Percentiles rank a stretch among this genome's conserved stretches.
Conservation (phyloP, 352 stramenopile genomes). For the Globisporangium nodosum region DNA sequence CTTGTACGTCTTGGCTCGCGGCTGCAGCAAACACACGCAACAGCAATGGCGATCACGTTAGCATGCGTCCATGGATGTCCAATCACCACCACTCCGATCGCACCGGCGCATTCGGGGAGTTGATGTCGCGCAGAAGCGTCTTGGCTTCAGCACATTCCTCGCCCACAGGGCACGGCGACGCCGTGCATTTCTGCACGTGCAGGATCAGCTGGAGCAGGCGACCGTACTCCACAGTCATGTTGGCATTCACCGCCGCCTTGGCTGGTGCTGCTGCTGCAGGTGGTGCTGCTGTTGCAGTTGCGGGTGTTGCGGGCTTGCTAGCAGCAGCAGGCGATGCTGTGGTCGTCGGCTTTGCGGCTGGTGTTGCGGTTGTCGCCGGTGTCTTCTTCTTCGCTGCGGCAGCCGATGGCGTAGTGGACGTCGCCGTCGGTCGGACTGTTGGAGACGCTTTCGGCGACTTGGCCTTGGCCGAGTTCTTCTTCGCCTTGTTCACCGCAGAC, state of each 20-base stretch:
- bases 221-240: conserved; percentile 77
- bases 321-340: conserved; percentile 10
- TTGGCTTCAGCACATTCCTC: conserved; percentile 78
- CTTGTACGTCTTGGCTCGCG: conserved; percentile 80
- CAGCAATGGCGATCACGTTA: not conserved
- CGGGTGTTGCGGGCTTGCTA: conserved; percentile 3
- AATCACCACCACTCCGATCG: not conserved
- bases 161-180: conserved; percentile 46
- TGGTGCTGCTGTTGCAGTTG: conserved; percentile 7
- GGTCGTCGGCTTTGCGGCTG: conserved; percentile 11
- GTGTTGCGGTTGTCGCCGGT: conserved; percentile 3
- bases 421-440: conserved; percentile 8
- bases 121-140: conserved; percentile 68
- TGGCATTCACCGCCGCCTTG: conserved; percentile 40
- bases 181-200: conserved; percentile 79
- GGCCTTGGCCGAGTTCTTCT: conserved; percentile 43
- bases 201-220: conserved; percentile 83
- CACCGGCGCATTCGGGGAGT: conserved; percentile 57
- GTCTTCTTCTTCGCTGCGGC: conserved; percentile 26
- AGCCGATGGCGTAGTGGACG: not conserved
- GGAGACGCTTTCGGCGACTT: conserved; percentile 56
- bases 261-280: conserved; percentile 18
- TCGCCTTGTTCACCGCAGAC: conserved; percentile 59
- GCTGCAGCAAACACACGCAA: conserved; percentile 15
- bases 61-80: not conserved